Evolutionary conservation across 1,284 basidiomycete species (phyloP), one percentile per base, ranked within the genome.

Genomic region (Rhodotorula sp.): DNA sequence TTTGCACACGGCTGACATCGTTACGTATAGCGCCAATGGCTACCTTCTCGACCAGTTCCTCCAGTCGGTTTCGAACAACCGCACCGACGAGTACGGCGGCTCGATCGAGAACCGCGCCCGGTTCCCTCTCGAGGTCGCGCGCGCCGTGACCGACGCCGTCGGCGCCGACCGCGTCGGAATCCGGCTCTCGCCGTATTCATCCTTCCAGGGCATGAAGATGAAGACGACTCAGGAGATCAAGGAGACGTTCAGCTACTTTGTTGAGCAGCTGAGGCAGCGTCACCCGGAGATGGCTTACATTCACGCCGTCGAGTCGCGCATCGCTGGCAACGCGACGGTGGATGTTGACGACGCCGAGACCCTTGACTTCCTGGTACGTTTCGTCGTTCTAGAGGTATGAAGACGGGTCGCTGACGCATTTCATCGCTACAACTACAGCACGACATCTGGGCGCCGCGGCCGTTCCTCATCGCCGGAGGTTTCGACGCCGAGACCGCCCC

Each of bases 61-160:
- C 37, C 79, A 77, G 66, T 81, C 60, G 20, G 67, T 70, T n/a
- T 80, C 82, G 59, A 88, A 88, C 81, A 81, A 83, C 46, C 84
- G 87, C 42, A 85, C 84, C 20, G 87, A 89, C 79, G 80, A 83
- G 60, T 89, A 87, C 76, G 87, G 87, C 10, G 87, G 86, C 10
- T 82, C 82, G 3, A 69, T 86, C 30, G 85, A 86, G 79, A 87
- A 87, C 76, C 81, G 87, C 24, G 75, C 80, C 3, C 80, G 84
- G 18, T 87, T 88, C 78, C 75, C 82, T 1, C 79, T 86, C 5
- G 84, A 86, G 74, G 81, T 87, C 22, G 79, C 86, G 4, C 83
- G 85, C 48, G 85, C 79, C 8, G 70, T 85, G 33, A 78, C 78
- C 17, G 81, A 82, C 26, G 84, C 86, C 17, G 85, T 85, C 66